phyloP scores from a whole-genome alignment of 176 grass and related monocot species.

The Bolboschoenus planiculmis region DNA sequence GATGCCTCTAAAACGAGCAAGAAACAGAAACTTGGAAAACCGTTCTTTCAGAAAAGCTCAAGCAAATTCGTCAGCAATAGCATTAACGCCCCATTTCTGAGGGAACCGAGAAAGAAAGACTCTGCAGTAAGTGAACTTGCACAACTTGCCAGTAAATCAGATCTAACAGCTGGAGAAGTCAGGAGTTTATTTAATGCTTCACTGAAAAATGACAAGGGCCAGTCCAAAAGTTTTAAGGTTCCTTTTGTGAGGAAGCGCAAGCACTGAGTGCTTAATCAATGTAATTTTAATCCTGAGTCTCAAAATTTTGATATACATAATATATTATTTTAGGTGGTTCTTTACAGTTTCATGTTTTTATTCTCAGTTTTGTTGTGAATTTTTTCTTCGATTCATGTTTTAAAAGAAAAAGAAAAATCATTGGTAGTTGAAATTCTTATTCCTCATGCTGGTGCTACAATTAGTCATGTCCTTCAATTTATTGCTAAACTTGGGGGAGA shows the following conservation, averaged over 20 bases:
- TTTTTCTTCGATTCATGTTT: neutral
- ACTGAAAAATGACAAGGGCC: constrained; percentile 33
- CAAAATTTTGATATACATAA: constrained; percentile 19
- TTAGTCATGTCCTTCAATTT: neutral
- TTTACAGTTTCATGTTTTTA: neutral
- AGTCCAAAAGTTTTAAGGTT: neutral
- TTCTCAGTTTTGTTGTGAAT: neutral
- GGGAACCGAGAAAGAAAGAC: constrained; percentile 43
- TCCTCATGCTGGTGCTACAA: neutral
- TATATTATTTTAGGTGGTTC: neutral
- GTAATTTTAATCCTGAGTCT: neutral
- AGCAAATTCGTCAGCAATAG: constrained; percentile 39
- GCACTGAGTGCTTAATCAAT: constrained; percentile 27
- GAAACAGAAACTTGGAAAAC: constrained; percentile 22
- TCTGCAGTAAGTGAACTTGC: constrained; percentile 45
- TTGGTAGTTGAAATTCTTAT: neutral
- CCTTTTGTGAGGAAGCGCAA: constrained; percentile 19
- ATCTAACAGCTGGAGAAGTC: constrained; percentile 55
- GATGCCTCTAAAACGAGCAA: constrained; percentile 29
- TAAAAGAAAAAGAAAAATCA: neutral
- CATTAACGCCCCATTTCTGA: constrained; percentile 32
- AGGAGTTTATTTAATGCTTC: constrained; percentile 54
- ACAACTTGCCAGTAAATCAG: constrained; percentile 67
- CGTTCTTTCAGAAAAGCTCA: neutral
- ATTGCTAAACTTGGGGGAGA: neutral